Base-by-base conservation (phyloP, 2,329 filamentous ascomycete genomes). In the Plenodomus biglobosus region DNA sequence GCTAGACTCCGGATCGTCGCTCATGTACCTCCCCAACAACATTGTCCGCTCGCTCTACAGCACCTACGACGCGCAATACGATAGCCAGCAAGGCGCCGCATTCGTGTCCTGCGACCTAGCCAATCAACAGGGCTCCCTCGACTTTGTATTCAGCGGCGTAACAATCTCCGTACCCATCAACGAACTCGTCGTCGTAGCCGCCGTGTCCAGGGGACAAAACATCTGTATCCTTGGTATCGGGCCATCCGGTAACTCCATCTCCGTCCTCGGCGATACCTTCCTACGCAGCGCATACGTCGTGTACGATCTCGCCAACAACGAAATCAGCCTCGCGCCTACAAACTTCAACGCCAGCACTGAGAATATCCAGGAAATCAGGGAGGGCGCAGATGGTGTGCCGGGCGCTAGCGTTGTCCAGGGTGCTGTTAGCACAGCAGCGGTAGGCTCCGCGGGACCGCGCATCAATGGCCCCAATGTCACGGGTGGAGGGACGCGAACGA, bases 1-100 rank as follows among this genome's bases (percentile, higher is more conserved):
- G 3, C 79, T 92, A 30, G 88, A 92, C 70, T 88, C 86, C 1
- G 88, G 88, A 32, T 87, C 85, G n/a, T 88, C 85, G 2, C 75
- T 89, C 51, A 85, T 80, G 56, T 88, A 88, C 62, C 73, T 91
- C 0, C 88, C 88, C 1, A 76, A 81, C 48, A 77, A 82, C 42
- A 69, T 90, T 38, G 80, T 80, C 3, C 54, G 66, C 5, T 57
- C 56, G 5, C 71, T 79, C 42, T 79, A 74, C 69, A 49, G 59
- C 21, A 56, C 66, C 16, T 70, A 73, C 55, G 64, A 69, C 44
- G 76, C 76, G 3, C 56, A 64, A 16, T 79, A 77, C 65, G 69
- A 74, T 56, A 49, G 59, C 0, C 46, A 56, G 3, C 66, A 75
- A 53, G 72, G 73, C 22, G 72, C 71, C 6, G 81, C 79, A 3